Conservation (phyloP, 73 alveolate species). For the Paramecium caudatum region DNA sequence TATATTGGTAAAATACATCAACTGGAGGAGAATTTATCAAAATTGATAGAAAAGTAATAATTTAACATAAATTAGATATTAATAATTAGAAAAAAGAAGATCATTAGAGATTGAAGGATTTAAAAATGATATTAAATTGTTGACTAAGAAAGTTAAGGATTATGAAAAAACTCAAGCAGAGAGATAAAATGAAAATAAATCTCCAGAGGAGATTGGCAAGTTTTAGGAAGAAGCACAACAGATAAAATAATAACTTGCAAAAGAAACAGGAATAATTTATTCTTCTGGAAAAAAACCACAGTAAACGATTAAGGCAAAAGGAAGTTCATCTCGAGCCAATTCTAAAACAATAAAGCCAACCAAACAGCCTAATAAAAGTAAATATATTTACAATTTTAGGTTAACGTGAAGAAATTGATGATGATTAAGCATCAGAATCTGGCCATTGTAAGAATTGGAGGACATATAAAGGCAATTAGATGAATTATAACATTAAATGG, state of each 20-base stretch:
- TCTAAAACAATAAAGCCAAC: neutral
- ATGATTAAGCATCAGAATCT: slow-evolving; percentile 47
- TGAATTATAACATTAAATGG: slow-evolving; percentile 29
- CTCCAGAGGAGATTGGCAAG: slow-evolving; percentile 1
- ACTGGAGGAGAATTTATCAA: slow-evolving; percentile 56
- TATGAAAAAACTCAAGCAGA: neutral
- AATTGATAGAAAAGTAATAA: slow-evolving; percentile 43
- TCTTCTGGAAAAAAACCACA: slow-evolving; percentile 55
- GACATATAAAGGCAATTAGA: slow-evolving; percentile 59
- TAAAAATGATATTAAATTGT: slow-evolving; percentile 32
- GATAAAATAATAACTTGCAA: slow-evolving; percentile 45
- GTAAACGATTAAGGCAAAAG: neutral
- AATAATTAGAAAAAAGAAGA: slow-evolving; percentile 57
- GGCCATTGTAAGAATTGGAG: slow-evolving; percentile 51
- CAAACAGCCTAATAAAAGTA: neutral
- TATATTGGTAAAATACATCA: slow-evolving; percentile 33
- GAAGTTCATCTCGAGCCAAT: neutral
- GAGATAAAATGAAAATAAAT: slow-evolving; percentile 14
- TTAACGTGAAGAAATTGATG: neutral
- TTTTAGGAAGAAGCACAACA: slow-evolving; percentile 18
- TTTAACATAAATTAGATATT: slow-evolving; percentile 21
- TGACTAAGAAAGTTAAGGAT: slow-evolving; percentile 22
- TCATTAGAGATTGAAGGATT: slow-evolving; percentile 56
- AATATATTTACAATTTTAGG: neutral
- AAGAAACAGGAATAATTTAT: slow-evolving; percentile 35